Percentiles rank a stretch among this genome's conserved stretches.
Evolutionary conservation across 768 basidiomycete genomes (phyloP).

Genomic region (Antrodiella citrinella): DNA sequence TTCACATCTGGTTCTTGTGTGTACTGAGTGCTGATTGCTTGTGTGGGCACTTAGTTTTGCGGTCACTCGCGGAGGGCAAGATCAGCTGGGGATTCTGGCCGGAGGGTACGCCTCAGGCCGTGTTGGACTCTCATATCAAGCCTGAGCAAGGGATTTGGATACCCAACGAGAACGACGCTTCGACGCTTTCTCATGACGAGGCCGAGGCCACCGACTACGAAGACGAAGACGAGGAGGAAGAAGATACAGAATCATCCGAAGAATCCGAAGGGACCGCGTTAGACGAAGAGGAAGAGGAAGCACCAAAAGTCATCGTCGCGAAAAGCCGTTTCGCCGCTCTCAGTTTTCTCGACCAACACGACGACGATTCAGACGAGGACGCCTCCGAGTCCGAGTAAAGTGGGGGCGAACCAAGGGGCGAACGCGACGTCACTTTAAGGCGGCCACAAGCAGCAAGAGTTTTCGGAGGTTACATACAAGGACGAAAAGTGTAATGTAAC

Average conservation of each 20-base stretch:
- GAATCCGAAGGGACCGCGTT: constrained; percentile 2
- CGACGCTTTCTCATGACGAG: constrained; percentile 23
- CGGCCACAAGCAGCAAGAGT: too few relatives aligned
- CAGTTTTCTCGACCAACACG: constrained; percentile 26
- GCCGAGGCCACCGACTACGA: constrained; percentile 22
- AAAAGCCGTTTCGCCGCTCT: constrained; percentile 32
- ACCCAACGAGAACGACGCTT: constrained; percentile 20
- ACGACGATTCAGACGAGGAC: constrained; percentile 16
- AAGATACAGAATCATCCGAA: constrained; percentile 3
- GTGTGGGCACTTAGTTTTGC: constrained; percentile 63
- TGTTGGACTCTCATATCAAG: constrained; percentile 20
- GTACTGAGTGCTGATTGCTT: not conserved
- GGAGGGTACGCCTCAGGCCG: constrained; percentile 31
- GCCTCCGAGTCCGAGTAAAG: too few relatives aligned
- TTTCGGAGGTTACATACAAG: too few relatives aligned
- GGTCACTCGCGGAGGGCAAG: constrained; percentile 73
- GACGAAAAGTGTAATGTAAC: not conserved
- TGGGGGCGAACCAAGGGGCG: too few relatives aligned
- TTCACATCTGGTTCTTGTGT: not conserved
- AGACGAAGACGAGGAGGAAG: constrained; percentile 16
- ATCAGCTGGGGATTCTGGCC: constrained; percentile 87
- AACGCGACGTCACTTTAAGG: too few relatives aligned
- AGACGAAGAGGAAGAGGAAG: constrained; percentile 3
- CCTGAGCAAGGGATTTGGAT: constrained; percentile 52
- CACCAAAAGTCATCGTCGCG: not conserved